Evolutionary conservation across 352 stramenopile genomes (phyloP), one percentile per base, ranked within the genome.

Genomic region (Phytophthora sansomeana): DNA sequence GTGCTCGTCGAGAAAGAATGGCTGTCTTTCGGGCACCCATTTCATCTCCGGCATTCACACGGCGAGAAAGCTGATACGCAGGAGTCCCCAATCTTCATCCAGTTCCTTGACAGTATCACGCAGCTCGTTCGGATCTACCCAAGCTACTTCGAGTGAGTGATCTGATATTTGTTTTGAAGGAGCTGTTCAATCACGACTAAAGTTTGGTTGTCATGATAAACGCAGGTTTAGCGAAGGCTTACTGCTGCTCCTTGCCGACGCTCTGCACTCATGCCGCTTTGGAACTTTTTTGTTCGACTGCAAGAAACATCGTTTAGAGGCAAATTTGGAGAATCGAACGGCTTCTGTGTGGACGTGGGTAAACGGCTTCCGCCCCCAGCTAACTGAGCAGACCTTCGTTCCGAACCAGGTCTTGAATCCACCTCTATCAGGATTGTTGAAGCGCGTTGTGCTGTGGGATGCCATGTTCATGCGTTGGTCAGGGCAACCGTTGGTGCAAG

Each of bases 271-370:
- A 13, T 99, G 97, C 68, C 95, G 97, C 33, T 99, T 99, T 71
- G 97, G 97, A 14, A 99, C 93, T 13, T 98, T 99, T 51, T 78
- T 99, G 33, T 97, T 97, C 51, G 96, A 99, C 81, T 98, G 89
- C 59, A 97, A 97, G 64, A 92, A 94, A 58, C 80, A 89, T 16
- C 81, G 88, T 0, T 53, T 77, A 5, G 80, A 90, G 28, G 80
- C 79, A 0, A 77, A 79, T 29, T 55, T 96, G 21, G 64, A 87
- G 36, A 83, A 77, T 24, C 78, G 82, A 14, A 96, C 88, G 10
- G 55, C 74, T 2, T 95, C 86, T 3, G 82, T 93, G 1, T 96
- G 88, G 88, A 91, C 88, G 24, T 94, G 81, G 82, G 76, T 94
- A 52, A 92, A 95, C 53, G 87, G 87, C 11, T 93, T 92, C 49